phyloP scores from a whole-genome alignment of 2,329 filamentous ascomycete species.

The Byssothecium circinans region DNA sequence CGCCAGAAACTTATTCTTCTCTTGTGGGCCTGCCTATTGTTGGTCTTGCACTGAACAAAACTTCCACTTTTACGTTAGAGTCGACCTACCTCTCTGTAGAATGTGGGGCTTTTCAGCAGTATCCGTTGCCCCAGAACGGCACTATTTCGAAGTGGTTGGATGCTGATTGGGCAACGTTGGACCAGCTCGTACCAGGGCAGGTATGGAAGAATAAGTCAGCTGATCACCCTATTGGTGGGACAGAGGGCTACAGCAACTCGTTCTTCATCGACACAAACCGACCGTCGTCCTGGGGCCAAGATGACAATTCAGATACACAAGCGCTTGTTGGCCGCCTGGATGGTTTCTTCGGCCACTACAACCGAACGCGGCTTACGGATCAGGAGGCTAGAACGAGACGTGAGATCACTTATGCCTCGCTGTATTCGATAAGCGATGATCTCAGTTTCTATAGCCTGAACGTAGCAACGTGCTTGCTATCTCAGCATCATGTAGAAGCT shows the following conservation, averaged over 20 bases:
- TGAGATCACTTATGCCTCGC: constrained; percentile 16
- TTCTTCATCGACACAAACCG: constrained; percentile 33
- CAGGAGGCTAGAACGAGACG: constrained; percentile 1
- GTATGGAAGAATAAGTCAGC: constrained; percentile 25
- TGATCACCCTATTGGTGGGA: not conserved
- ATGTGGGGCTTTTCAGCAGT: constrained; percentile 16
- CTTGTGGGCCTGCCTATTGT: constrained; percentile 35
- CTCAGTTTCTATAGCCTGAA: constrained; percentile 11
- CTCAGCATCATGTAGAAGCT: constrained; percentile 27
- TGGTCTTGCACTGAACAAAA: constrained; percentile 11
- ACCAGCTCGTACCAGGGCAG: constrained; percentile 19
- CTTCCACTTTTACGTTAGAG: constrained; percentile 24
- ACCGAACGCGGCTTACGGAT: constrained; percentile 9
- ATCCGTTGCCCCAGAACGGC: constrained; percentile 8
- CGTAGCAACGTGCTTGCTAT: constrained; percentile 21
- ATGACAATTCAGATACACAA: constrained; percentile 2
- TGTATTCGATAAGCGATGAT: constrained; percentile 8
- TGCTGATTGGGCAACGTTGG: constrained; percentile 15
- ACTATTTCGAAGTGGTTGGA: too few species aligned
- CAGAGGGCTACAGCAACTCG: not conserved
- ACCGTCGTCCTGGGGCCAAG: not conserved
- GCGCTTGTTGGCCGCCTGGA: constrained; percentile 17
- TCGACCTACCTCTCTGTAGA: constrained; percentile 22
- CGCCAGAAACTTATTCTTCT: constrained; percentile 30
- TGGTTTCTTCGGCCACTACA: constrained; percentile 22